Percentiles rank a stretch among this genome's conserved stretches.
Evolutionary conservation across 129 eudicot genomes (phyloP).

Genomic region (Centaurea solstitialis): DNA sequence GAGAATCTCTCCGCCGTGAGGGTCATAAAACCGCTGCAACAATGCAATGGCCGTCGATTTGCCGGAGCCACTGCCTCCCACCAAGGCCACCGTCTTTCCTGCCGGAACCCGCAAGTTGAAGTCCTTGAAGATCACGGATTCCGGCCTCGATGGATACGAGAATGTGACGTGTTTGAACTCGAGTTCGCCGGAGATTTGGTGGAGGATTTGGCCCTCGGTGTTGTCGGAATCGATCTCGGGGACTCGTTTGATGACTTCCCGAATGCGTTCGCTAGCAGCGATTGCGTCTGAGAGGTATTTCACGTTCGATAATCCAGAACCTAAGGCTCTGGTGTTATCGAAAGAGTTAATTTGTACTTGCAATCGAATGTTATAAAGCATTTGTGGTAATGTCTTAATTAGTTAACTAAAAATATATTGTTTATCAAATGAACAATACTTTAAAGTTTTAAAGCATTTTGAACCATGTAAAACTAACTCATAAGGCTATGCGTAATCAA

Average conservation of each 20-base stretch:
- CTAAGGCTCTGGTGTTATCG: constrained; percentile 50
- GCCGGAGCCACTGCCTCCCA: constrained; percentile 89
- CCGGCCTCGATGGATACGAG: constrained; percentile 61
- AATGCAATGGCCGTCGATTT: constrained; percentile 75
- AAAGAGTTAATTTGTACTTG: too few species aligned
- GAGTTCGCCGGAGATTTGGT: constrained; percentile 52
- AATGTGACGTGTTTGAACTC: constrained; percentile 47
- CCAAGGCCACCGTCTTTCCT: constrained; percentile 53
- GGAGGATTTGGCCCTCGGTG: constrained; percentile 49
- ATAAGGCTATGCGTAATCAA: too few species aligned
- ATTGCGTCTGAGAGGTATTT: constrained; percentile 71
- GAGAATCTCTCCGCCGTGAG: constrained; percentile 60
- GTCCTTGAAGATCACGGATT: constrained; percentile 43
- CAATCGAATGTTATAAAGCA: too few species aligned
- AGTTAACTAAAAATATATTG: too few species aligned
- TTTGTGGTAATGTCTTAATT: too few species aligned
- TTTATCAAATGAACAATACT: too few species aligned
- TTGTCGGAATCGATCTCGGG: constrained; percentile 75
- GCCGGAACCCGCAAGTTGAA: constrained; percentile 24
- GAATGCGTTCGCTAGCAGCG: constrained; percentile 63
- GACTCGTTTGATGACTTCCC: constrained; percentile 57
- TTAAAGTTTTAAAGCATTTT: too few species aligned
- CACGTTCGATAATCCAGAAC: constrained; percentile 59
- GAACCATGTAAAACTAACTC: too few species aligned
- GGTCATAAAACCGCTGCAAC: constrained; percentile 79